These are phyloP conservation scores for Blastomyces gilchristii DNA, from an alignment of 2,329 filamentous ascomycete species.

Conservation along the genomic window DNA sequence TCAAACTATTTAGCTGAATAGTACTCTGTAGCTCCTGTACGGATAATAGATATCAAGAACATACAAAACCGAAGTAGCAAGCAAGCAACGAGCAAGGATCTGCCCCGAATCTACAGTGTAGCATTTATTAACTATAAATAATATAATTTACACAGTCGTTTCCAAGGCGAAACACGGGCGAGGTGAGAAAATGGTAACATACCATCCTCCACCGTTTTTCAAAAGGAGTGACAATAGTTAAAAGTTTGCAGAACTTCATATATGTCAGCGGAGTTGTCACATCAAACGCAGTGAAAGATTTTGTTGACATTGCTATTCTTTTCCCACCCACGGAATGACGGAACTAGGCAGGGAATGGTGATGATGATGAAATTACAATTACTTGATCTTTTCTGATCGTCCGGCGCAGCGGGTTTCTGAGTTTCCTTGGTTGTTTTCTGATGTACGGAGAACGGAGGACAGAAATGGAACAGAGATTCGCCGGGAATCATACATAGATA, in stretches of 20 bases:
- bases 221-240: too few relatives aligned
- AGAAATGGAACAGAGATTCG: not conserved
- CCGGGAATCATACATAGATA: not conserved
- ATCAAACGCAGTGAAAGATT: not conserved
- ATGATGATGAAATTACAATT: not conserved
- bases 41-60: not conserved
- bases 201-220: not conserved
- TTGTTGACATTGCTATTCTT: not conserved
- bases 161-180: not conserved
- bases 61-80: not conserved
- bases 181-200: not conserved
- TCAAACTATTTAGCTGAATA: too few relatives aligned
- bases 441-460: not conserved
- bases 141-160: not conserved
- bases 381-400: not conserved
- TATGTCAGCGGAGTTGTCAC: not conserved
- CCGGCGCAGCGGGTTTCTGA: not conserved
- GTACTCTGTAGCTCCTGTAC: too few relatives aligned
- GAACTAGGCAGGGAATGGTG: not conserved
- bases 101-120: not conserved
- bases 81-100: not conserved
- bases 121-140: not conserved
- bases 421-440: not conserved
- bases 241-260: not conserved
- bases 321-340: not conserved